A percentile compares a stretch with the other conserved stretches of the same genome.
These are phyloP conservation scores for Phytophthora boehmeriae DNA, from an alignment of 352 stramenopile species.

Conservation along the genomic window DNA sequence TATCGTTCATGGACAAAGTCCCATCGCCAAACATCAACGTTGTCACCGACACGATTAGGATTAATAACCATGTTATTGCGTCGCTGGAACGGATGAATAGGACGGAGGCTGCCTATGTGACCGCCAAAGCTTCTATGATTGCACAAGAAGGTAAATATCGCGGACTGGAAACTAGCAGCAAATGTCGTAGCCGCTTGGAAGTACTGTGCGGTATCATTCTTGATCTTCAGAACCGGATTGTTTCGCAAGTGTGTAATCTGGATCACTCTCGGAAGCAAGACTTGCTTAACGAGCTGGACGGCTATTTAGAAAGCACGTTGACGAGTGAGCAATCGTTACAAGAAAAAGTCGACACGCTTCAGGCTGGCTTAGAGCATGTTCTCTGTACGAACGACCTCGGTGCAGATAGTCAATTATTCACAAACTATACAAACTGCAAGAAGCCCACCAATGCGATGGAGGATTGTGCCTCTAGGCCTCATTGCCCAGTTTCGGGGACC, in stretches of 20 bases:
- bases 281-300: slow-evolving; percentile 41
- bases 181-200: slow-evolving; percentile 26
- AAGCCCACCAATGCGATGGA: neutral
- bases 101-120: slow-evolving; percentile 27
- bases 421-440: neutral
- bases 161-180: slow-evolving; percentile 26
- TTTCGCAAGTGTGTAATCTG: slow-evolving; percentile 26
- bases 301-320: slow-evolving; percentile 19
- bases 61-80: slow-evolving; percentile 41
- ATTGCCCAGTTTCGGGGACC: neutral
- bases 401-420: neutral
- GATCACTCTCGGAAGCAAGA: slow-evolving; percentile 23
- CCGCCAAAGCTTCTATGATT: slow-evolving; percentile 21
- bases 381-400: slow-evolving; percentile 8
- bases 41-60: slow-evolving; percentile 29
- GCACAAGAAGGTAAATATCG: slow-evolving; percentile 34
- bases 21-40: slow-evolving; percentile 3
- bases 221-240: slow-evolving; percentile 44
- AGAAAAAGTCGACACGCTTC: slow-evolving; percentile 22
- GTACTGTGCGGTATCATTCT: slow-evolving; percentile 33
- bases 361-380: slow-evolving; percentile 22
- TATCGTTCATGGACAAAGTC: neutral
- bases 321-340: slow-evolving; percentile 20
- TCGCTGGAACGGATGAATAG: slow-evolving; percentile 34
- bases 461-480: neutral